phyloP scores from a whole-genome alignment of 73 alveolate genomes.

The Urostyla sp. region DNA sequence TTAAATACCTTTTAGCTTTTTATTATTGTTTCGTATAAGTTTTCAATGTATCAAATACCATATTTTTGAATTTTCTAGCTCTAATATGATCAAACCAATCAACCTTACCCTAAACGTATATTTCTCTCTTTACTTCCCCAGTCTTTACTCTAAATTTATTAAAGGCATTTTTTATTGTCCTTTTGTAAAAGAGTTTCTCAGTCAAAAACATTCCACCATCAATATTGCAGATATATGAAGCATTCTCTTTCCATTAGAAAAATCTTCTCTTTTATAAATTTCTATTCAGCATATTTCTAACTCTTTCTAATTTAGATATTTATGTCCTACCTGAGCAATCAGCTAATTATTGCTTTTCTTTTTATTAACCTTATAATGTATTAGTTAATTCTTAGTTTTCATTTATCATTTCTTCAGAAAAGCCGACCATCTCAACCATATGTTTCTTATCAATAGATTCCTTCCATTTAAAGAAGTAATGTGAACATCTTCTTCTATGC shows the following conservation, averaged over 20 bases:
- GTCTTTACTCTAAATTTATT: slow-evolving; percentile 43
- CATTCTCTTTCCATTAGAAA: slow-evolving; percentile 42
- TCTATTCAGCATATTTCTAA: slow-evolving; percentile 55
- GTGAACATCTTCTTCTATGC: slow-evolving; percentile 47
- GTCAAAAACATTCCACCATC: slow-evolving; percentile 54
- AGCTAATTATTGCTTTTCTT: neutral
- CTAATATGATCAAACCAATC: slow-evolving; percentile 49
- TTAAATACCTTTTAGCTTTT: slow-evolving; percentile 36
- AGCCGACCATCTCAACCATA: slow-evolving; percentile 10
- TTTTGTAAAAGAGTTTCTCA: slow-evolving; percentile 5
- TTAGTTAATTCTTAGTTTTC: slow-evolving; percentile 49
- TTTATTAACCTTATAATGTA: neutral
- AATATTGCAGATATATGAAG: neutral
- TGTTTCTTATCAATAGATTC: slow-evolving; percentile 24
- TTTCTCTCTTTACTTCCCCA: slow-evolving; percentile 44
- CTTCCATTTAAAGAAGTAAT: slow-evolving; percentile 59
- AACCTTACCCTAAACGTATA: slow-evolving; percentile 36
- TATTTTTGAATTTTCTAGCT: neutral
- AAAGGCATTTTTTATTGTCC: slow-evolving; percentile 46
- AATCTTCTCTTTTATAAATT: slow-evolving; percentile 42
- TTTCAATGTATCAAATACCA: slow-evolving; percentile 45
- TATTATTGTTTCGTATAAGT: neutral
- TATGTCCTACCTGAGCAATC: slow-evolving; percentile 2
- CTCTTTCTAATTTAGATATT: slow-evolving; percentile 54
- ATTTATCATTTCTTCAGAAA: slow-evolving; percentile 50